Evolutionary conservation across 441 rosid genomes (phyloP).

Genomic region (Pelargonium fulgidum): DNA sequence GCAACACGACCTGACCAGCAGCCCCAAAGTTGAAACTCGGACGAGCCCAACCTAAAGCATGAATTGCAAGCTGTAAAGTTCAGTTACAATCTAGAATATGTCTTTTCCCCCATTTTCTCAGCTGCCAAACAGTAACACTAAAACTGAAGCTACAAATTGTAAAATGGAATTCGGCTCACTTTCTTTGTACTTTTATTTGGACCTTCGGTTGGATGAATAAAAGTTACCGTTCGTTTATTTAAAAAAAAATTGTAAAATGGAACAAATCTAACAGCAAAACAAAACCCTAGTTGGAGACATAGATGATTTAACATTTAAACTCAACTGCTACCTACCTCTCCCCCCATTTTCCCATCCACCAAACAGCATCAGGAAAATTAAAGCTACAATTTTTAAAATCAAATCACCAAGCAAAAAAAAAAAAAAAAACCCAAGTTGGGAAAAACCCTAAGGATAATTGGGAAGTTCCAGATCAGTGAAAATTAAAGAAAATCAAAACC

Average conservation of each 20-base stretch:
- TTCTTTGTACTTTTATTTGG: too few relatives aligned
- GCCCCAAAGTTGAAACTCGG: too few relatives aligned
- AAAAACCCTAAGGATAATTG: background rate
- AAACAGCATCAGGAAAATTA: background rate
- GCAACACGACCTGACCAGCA: too few relatives aligned
- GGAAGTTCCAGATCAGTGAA: background rate
- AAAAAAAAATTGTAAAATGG: background rate
- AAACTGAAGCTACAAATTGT: background rate
- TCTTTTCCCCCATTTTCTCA: too few relatives aligned
- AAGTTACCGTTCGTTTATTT: too few relatives aligned
- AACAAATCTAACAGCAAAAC: background rate
- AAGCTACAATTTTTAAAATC: background rate
- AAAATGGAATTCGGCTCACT: too few relatives aligned
- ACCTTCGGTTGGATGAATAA: too few relatives aligned
- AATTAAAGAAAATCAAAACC: background rate
- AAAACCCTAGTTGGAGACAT: background rate
- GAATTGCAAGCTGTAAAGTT: too few relatives aligned
- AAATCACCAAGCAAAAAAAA: background rate
- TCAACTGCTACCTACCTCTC: background rate
- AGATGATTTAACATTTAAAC: background rate
- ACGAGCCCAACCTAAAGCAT: too few relatives aligned
- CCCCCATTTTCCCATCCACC: too few relatives aligned
- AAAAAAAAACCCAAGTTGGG: background rate
- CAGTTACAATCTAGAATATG: too few relatives aligned
- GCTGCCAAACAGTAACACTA: background rate